Base-by-base conservation (phyloP, 108 stramenopile species). In the Fragilaria crotonensis region DNA sequence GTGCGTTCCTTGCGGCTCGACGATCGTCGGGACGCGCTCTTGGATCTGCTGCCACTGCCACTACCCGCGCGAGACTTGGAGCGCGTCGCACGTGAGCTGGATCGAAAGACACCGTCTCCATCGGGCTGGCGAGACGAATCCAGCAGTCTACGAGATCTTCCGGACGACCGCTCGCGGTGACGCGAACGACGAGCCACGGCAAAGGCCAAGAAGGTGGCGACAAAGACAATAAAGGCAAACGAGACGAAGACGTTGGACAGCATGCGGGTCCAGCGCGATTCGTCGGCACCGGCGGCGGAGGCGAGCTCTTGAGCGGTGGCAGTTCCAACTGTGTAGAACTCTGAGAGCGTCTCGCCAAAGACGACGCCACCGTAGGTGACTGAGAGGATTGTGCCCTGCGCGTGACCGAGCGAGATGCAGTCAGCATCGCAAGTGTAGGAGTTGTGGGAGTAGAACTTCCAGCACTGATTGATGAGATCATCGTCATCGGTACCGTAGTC, bases 401-500 rank as follows among this genome's bases (percentile, higher is more conserved):
- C 59, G 59, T 84, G 58, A 19, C 71, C 89, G 68, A 75, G 58
- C 21, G 89, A 71, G 45, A 91, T 70, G 45, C 89, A 87, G 45
- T 87, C 84, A 30, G 56, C 58, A 48, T 78, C 83, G 61, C 85
- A 87, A 49, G 72, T 72, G 73, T 54, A 91, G 48, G 83, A 83
- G 30, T 85, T 73, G 55, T 91, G 89, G 11, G 84, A 85, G 47
- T 84, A 83, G 52, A 91, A 91, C 75, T 91, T 91, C 89, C 89
- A 91, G 65, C 89, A 91, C 55, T 91, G 89, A 60, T 91, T 91
- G 73, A 91, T 91, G n/a, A 91, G 47, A 66, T 91, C 89, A 48
- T 87, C 89, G 41, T 91, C 89, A 52, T 91, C 89, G 19, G 57
- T 87, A 23, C 89, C 89, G 23, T 67, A 44, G 53, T 91, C 82